Conservation (phyloP, 768 basidiomycete genomes). For the Lenzites betulinus region DNA sequence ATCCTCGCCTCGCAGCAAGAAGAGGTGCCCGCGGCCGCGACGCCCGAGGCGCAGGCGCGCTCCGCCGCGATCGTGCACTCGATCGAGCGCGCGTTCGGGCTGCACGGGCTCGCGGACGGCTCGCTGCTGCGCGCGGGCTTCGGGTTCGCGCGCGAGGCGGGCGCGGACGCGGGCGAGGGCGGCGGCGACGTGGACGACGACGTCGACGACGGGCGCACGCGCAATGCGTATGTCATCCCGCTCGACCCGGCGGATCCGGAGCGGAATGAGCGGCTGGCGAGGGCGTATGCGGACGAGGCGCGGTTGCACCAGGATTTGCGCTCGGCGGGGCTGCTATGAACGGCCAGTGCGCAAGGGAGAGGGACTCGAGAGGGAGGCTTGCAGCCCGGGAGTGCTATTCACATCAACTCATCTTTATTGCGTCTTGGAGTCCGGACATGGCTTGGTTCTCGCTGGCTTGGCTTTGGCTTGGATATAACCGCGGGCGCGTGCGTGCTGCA, state of each 20-base stretch:
- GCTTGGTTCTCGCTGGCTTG: neutral
- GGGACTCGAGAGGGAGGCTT: neutral
- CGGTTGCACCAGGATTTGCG: constrained; percentile 61
- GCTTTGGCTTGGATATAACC: neutral
- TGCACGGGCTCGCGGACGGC: constrained; percentile 29
- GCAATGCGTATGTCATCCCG: constrained; percentile 42
- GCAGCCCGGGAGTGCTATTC: constrained; percentile 1
- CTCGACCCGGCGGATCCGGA: constrained; percentile 44
- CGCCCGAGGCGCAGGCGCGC: constrained; percentile 24
- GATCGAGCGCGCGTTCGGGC: constrained; percentile 36
- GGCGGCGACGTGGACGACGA: constrained; percentile 8
- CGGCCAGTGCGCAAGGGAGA: neutral
- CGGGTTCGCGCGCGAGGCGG: constrained; percentile 25
- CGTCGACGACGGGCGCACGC: constrained; percentile 10
- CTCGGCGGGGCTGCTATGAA: constrained; percentile 62
- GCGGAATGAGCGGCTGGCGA: constrained; percentile 43
- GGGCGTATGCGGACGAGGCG: constrained; percentile 55
- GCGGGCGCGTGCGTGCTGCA: neutral
- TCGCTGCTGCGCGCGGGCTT: constrained; percentile 35
- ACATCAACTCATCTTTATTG: constrained; percentile 2
- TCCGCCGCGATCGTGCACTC: constrained; percentile 24
- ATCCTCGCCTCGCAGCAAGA: constrained; percentile 65
- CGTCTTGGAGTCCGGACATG: too few relatives aligned
- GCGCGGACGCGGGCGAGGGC: neutral
- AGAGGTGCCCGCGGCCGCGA: constrained; percentile 27